Percentiles rank a stretch among this genome's conserved stretches.
phyloP scores from a whole-genome alignment of 306 rosid species.

The Cucurbita moschata region DNA sequence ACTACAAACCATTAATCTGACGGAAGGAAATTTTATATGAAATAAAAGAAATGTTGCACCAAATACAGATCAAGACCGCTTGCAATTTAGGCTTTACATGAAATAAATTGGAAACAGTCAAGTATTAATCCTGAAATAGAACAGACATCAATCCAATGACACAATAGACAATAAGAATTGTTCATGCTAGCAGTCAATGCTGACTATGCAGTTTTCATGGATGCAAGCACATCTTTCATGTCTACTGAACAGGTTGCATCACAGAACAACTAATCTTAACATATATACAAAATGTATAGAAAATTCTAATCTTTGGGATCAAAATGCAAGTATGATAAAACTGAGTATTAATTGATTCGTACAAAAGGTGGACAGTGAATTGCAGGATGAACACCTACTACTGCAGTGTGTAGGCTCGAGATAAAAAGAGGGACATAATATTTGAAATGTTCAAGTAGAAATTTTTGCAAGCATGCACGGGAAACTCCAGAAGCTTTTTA shows the following conservation, averaged over 20 bases:
- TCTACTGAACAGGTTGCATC: neutral
- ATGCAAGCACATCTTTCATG: neutral
- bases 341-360: neutral
- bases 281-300: neutral
- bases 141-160: neutral
- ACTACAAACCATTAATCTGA: neutral
- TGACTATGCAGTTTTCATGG: neutral
- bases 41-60: neutral
- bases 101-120: neutral
- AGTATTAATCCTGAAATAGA: neutral
- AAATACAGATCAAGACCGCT: neutral
- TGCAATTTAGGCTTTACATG: neutral
- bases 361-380: neutral
- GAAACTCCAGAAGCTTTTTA: constrained; percentile 17
- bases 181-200: neutral
- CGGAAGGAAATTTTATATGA: neutral
- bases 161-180: neutral
- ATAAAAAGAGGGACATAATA: neutral
- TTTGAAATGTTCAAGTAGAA: neutral
- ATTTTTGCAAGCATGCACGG: neutral
- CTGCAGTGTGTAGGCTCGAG: neutral
- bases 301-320: neutral
- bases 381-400: neutral
- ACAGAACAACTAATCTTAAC: neutral
- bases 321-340: neutral